Base-by-base conservation (phyloP, 1,284 basidiomycete species). In the Malassezia dermatis region DNA sequence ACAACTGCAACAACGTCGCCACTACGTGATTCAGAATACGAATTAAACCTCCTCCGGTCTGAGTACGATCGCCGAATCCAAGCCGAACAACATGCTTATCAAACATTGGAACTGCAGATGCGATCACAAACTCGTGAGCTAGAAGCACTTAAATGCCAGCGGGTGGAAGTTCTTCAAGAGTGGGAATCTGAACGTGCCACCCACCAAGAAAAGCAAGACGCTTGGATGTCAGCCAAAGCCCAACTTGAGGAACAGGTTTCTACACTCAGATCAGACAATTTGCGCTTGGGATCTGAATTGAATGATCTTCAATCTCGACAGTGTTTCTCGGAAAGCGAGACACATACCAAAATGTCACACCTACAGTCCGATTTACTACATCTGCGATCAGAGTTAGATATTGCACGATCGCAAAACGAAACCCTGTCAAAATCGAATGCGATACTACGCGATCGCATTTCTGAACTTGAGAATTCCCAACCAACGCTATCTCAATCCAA, bases 31-130 rank as follows among this genome's bases (percentile, higher is more conserved):
- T 53, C 62, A 3, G 37, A 39, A 2, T 66, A 66, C 43, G 64
- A 66, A 41, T 60, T 68, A 24, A 47, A 58, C 0, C 56, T 66
- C 15, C 51, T 68, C 4, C 63, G 65, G 2, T 59, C 60, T 1
- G 59, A 68, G 42, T 66, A 65, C 48, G 66, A 68, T 31, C 62
- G 63, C 27, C 62, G 66, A 24, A 48, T 69, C 0, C 62, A 67
- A 17, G 35, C 55, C 5, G 62, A 71, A 26, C 37, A 48, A 21
- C 53, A 54, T 21, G 62, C 61, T n/a, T 66, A 71, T 57, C 59
- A 61, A 51, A 58, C 59, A 34, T 58, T 71, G 24, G 67, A 71
- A 41, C 40, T 59, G 17, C 64, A 65, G 39, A 50, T 57, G 42
- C 58, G 61, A 27, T 60, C 60, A 19, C 65, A 65, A 37, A 60